phyloP scores from a whole-genome alignment of 148 eudicot genomes.

The Selenicereus undatus region DNA sequence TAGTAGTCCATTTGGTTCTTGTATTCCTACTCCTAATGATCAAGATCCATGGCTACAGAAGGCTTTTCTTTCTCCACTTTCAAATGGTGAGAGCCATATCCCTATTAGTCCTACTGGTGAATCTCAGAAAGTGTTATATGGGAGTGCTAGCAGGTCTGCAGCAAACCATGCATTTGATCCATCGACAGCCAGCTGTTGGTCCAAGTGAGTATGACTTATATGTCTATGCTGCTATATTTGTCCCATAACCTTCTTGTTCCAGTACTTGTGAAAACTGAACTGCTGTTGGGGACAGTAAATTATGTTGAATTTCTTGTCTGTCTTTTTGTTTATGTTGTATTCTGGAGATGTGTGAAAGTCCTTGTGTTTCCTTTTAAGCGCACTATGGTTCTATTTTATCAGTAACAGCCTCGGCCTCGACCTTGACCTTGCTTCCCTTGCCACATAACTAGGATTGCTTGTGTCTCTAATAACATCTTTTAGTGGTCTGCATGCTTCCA shows the following conservation, averaged over 20 bases:
- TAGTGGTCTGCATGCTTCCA: neutral
- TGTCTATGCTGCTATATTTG: conserved; percentile 4
- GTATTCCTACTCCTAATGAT: conserved; percentile 39
- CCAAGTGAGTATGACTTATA: conserved; percentile 64
- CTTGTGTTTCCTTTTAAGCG: neutral
- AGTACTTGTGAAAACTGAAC: conserved; percentile 3
- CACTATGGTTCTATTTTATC: neutral
- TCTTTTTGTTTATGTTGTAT: neutral
- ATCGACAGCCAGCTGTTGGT: conserved; percentile 56
- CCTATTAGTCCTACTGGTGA: conserved; percentile 45
- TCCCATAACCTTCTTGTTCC: conserved; percentile 4
- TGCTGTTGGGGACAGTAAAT: neutral
- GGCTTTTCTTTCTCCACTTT: conserved; percentile 38
- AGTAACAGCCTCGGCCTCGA: neutral
- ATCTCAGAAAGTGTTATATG: conserved; percentile 45
- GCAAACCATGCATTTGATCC: conserved; percentile 44
- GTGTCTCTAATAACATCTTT: neutral
- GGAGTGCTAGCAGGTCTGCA: conserved; percentile 46
- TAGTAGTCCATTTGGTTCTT: conserved; percentile 39
- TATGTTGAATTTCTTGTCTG: neutral
- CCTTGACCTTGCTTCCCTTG: neutral
- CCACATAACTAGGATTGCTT: neutral
- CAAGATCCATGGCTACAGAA: conserved; percentile 74
- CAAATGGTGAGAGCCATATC: conserved; percentile 41
- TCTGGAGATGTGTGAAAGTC: neutral